Evolutionary conservation across 1,284 basidiomycete species (phyloP).

Genomic region (Austroboletus olivaceoglutinosus): DNA sequence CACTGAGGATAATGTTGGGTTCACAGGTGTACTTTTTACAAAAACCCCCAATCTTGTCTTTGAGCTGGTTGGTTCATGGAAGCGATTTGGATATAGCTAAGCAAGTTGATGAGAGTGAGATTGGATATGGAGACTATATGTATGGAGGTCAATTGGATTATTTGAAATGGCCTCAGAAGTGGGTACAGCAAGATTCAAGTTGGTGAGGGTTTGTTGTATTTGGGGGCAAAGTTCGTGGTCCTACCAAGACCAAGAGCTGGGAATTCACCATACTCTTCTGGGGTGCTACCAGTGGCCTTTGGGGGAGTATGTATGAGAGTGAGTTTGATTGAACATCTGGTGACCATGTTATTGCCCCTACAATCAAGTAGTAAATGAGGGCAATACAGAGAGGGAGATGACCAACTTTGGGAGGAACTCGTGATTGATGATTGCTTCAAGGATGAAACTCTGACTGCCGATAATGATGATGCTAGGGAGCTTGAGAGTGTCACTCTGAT

Average conservation of each 20-base stretch:
- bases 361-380: slow-evolving; percentile 11
- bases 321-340: slow-evolving; percentile 94
- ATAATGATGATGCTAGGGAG: slow-evolving; percentile 98
- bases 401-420: slow-evolving; percentile 96
- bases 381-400: background rate
- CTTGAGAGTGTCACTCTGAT: slow-evolving; percentile 92
- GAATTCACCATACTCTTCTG: slow-evolving; percentile 91
- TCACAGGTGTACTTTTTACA: slow-evolving; percentile 98
- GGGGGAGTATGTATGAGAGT: slow-evolving; percentile 91
- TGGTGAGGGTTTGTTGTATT: slow-evolving; percentile 91
- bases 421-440: slow-evolving; percentile 97
- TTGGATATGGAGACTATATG: slow-evolving; percentile 97
- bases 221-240: slow-evolving; percentile 85
- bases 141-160: slow-evolving; percentile 94
- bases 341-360: slow-evolving; percentile 99
- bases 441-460: slow-evolving; percentile 95
- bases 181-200: slow-evolving; percentile 94
- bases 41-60: slow-evolving; percentile 86
- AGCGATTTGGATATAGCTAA: slow-evolving; percentile 95
- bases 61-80: slow-evolving; percentile 97
- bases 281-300: slow-evolving; percentile 47
- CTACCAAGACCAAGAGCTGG: slow-evolving; percentile 85
- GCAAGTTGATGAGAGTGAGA: slow-evolving; percentile 94
- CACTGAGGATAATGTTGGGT: slow-evolving; percentile 96
- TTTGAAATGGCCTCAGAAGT: slow-evolving; percentile 87